Conservation (phyloP, 2,329 filamentous ascomycete species). For the Ceratocystis alfenasii region DNA sequence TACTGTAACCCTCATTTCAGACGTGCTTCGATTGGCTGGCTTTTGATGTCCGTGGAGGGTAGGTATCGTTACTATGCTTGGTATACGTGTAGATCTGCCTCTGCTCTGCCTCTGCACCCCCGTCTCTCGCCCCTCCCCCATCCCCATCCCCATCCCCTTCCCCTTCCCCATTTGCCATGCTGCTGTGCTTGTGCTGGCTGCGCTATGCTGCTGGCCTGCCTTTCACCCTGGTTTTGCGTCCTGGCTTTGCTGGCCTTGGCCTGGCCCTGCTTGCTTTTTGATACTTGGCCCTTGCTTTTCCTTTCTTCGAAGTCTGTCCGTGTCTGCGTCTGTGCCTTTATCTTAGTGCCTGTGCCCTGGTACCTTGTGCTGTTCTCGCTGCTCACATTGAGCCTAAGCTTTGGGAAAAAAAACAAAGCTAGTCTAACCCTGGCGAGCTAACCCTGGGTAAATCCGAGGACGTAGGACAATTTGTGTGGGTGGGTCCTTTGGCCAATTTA, state of each 20-base stretch:
- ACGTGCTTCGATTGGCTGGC: not conserved
- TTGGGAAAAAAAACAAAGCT: no score
- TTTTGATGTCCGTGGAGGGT: not conserved
- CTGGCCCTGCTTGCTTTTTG: not conserved
- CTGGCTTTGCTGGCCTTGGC: not conserved
- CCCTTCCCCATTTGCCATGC: not conserved
- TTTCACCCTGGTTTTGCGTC: not conserved
- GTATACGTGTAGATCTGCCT: no score
- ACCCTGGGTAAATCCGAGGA: no score
- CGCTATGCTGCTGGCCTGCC: no score
- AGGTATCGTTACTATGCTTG: no score
- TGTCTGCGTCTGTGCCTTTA: not conserved
- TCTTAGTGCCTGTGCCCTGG: slow-evolving; percentile 5
- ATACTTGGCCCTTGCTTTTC: not conserved
- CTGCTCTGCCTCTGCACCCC: no score
- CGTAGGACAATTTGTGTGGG: no score
- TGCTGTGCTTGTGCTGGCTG: no score
- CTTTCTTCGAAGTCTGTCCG: not conserved
- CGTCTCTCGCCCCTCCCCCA: no score
- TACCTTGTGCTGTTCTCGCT: not conserved
- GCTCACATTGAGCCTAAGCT: not conserved
- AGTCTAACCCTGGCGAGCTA: not conserved
- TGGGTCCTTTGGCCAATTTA: not conserved
- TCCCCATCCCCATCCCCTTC: not conserved
- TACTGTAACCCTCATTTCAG: not conserved